Base-by-base conservation (phyloP, 78 protist genomes). In the Dictyostelium capitatum region DNA sequence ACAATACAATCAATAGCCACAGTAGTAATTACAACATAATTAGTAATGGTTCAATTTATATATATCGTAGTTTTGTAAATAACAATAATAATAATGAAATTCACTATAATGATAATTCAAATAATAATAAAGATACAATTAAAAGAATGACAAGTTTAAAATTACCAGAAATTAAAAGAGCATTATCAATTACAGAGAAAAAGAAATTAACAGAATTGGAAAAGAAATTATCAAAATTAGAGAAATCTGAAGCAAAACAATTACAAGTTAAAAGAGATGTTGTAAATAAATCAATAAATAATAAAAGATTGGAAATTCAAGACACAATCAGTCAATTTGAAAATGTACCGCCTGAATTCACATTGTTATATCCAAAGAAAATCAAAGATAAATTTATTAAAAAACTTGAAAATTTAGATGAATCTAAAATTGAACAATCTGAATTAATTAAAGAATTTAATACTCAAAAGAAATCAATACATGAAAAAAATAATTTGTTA, bases 101-200 rank as follows among this genome's bases (percentile, higher is more conserved):
- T 37, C 43, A 37, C 43, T 3, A 3, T 37, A 2, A 56, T n/a
- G 17, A 23, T 62, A 32, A 62, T 25, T 2, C 14, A 23, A 19
- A 25, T 2, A 62, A 62, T 23, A 32, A 62, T 62, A 17, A 62
- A 19, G 70, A 62, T 10, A 62, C 70, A 62, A 6, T 62, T 6
- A 62, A 62, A 8, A 62, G 70, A 12, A 9, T 62, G 0, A 11
- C 70, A 62, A n/a, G 30, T 62, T 25, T 62, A 25, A 30, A 30
- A 62, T 62, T 62, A 62, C 70, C 70, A 62, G 10, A 62, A 62
- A 62, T 62, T 62, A 62, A 62, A 62, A 62, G 17, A 11, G 11
- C 70, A 62, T 25, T 62, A 62, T 62, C 70, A 23, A 62, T 62
- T 25, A 17, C 8, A 25, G 70, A 62, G 25, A 62, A 25, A 62